These are phyloP conservation scores for Mercurialis annua DNA, from an alignment of 345 rosid species.

Conservation along the genomic window DNA sequence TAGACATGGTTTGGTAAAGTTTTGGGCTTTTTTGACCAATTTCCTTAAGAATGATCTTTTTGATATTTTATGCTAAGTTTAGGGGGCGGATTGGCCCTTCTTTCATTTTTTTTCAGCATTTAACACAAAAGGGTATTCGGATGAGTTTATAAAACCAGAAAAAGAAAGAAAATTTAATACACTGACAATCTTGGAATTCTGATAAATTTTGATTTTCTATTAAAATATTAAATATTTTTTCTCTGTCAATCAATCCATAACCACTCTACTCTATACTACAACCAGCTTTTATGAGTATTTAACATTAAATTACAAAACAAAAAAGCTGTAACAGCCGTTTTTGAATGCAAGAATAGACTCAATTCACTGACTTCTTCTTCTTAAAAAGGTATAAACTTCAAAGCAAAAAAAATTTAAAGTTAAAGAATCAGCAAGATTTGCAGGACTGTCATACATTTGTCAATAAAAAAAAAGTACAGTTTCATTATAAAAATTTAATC, in stretches of 20 bases:
- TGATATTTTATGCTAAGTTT: too few relatives aligned
- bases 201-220: not conserved
- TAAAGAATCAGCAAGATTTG: slow-evolving; percentile 20
- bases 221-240: not conserved
- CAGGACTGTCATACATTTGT: slow-evolving; percentile 26
- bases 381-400: slow-evolving; percentile 16
- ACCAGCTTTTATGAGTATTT: not conserved
- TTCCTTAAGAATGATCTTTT: not conserved
- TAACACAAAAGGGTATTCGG: not conserved
- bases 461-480: slow-evolving; percentile 11
- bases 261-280: not conserved
- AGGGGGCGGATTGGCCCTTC: too few relatives aligned
- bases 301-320: too few relatives aligned
- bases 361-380: slow-evolving; percentile 12
- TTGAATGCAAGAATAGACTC: not conserved
- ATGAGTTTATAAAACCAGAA: not conserved
- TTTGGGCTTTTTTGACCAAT: too few relatives aligned
- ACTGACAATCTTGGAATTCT: slow-evolving; percentile 16
- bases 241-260: too few relatives aligned
- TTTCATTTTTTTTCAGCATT: not conserved
- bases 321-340: slow-evolving; percentile 23
- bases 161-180: slow-evolving; percentile 12
- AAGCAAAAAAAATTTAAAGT: slow-evolving; percentile 13
- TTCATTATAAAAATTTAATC: slow-evolving; percentile 10
- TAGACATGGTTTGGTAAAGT: too few relatives aligned